These are phyloP conservation scores for Takashimella koratensis DNA, from an alignment of 1,284 basidiomycete species.

Conservation along the genomic window DNA sequence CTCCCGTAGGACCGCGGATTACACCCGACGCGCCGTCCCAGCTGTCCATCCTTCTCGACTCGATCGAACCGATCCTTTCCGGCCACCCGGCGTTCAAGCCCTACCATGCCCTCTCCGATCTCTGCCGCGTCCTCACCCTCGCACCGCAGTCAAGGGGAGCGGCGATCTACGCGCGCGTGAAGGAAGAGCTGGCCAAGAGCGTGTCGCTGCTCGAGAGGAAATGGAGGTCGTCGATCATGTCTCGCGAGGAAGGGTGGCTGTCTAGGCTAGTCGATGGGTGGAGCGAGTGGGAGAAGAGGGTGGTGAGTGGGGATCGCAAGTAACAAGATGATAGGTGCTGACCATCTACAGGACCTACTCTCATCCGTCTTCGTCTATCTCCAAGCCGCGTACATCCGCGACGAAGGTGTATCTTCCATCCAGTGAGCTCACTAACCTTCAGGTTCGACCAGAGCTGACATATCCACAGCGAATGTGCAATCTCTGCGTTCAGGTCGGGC, in stretches of 20 bases:
- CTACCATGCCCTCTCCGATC: constrained; percentile 28
- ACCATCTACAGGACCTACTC: constrained; percentile 27
- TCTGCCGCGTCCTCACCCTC: constrained; percentile 24
- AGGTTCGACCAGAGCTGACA: constrained; percentile 1
- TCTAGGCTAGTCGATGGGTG: constrained; percentile 22
- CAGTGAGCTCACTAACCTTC: constrained; percentile 15
- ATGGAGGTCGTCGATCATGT: constrained; percentile 28
- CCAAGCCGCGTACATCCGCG: constrained; percentile 37
- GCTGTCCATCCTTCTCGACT: constrained; percentile 7
- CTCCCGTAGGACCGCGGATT: not conserved
- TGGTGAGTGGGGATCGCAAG: constrained; percentile 29
- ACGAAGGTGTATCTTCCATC: constrained; percentile 30
- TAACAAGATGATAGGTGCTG: not conserved
- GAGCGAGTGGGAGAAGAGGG: constrained; percentile 23
- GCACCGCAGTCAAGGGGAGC: constrained; percentile 17
- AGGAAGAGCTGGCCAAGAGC: constrained; percentile 22
- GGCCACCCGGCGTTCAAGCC: constrained; percentile 25
- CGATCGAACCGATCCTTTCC: constrained; percentile 23
- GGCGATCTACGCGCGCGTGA: constrained; percentile 21
- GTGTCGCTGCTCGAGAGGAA: constrained; percentile 20
- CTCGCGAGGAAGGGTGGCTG: constrained; percentile 30
- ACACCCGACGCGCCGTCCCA: not conserved
- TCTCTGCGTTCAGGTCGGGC: constrained; percentile 52
- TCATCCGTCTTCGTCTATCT: constrained; percentile 45
- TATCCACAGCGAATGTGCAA: constrained; percentile 56